Evolutionary conservation across 306 rosid genomes (phyloP).

Genomic region (Mucuna pruriens): DNA sequence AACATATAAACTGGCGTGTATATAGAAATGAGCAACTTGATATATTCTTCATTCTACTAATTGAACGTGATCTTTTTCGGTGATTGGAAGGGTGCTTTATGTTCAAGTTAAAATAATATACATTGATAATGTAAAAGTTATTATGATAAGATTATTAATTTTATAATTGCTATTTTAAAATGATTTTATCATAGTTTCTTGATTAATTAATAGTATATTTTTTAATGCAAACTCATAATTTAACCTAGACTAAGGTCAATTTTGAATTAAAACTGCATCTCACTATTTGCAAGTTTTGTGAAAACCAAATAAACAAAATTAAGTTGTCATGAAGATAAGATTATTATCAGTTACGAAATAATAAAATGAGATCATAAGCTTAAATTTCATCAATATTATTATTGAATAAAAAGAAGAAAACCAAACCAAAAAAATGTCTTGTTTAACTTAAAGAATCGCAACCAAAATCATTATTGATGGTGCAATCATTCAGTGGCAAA

Average conservation of each 20-base stretch:
- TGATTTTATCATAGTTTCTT: no score
- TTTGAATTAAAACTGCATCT: neutral
- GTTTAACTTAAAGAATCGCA: neutral
- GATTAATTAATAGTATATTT: no score
- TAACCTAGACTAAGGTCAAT: neutral
- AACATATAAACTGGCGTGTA: neutral
- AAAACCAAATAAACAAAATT: neutral
- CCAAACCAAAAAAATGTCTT: neutral
- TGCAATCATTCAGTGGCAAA: neutral
- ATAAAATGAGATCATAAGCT: no score
- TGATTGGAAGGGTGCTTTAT: neutral
- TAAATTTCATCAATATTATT: neutral
- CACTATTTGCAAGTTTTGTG: neutral
- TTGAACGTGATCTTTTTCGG: neutral
- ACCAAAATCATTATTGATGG: neutral
- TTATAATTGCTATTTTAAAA: no score
- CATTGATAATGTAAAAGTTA: no score
- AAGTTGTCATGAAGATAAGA: no score
- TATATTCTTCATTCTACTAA: neutral
- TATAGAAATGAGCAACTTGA: neutral
- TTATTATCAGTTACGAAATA: neutral
- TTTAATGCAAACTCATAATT: no score
- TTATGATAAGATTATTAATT: no score
- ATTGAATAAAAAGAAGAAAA: neutral
- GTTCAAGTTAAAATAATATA: no score